Evolutionary conservation across 768 basidiomycete species (phyloP), one percentile per base, ranked within the genome.

Genomic region (Amanita fuliginea): DNA sequence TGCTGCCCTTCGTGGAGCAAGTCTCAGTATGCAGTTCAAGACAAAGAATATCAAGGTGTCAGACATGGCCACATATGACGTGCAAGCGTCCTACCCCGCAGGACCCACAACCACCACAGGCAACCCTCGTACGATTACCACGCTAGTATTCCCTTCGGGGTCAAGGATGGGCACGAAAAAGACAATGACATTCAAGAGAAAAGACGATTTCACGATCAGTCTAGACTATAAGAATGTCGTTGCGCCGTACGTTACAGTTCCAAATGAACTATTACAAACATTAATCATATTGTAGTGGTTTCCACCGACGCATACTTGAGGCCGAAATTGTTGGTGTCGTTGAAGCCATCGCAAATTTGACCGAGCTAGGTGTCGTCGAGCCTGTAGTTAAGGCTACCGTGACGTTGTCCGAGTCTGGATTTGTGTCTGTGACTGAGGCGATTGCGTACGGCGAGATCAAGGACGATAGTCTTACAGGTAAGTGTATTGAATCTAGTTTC

Each of bases 1-100:
- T 37, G 93, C 95, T 19, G 95, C 88, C 1, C 81, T 96, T 43
- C 82, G 95, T 54, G 96, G 94, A 13, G 95, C 96, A 3, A 74
- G 80, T 19, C 75, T 94, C 22, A 91, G 86, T 56, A 74, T 85
- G 35, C 89, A 89, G 59, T 98, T 96, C 76, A 86, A 87, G 69
- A 96, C 96, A 43, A 99, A 98, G 69, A 81, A 86, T 57, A 50
- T 97, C 63, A 86, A 89, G 53, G 74, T 97, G 26, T 64, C 74
- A 4, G 96, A 98, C 62, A 73, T 87, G 51, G 64, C 67, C 13
- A 67, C 75, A 3, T 80, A 87, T 57, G 88, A 92, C 56, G 71
- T 96, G 49, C 83, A 89, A 62, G 78, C 82, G 6, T 81, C 84
- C 11, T 91, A 91, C 61, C 74, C 78, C 21, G 78, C 86, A 30